Base-by-base conservation (phyloP, 208 protist genomes). In the Trichomonas vaginalis region DNA sequence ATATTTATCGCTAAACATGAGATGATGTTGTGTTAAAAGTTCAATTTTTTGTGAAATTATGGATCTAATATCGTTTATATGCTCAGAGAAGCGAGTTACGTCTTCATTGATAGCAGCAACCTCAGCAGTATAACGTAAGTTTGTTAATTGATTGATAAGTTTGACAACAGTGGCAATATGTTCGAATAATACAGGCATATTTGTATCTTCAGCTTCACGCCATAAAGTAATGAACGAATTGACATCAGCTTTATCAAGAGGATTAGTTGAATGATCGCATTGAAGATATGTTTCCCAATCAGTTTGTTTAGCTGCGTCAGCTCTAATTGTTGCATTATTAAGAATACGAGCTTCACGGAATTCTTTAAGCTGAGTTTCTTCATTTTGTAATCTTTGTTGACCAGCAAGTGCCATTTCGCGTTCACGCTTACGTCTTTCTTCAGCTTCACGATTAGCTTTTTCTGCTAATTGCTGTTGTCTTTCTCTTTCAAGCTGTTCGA, bases 1-100 rank as follows among this genome's bases (percentile, higher is more conserved):
- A 39, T 92, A 92, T 92, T 51, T 92, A 39, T 92, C 86, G 45
- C 86, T 92, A 39, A 92, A 92, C 17, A 92, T n/a, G 2, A 92
- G 37, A n/a, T 92, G 86, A 47, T 92, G 86, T 51, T 92, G 86
- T 1, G 86, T 92, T 17, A 92, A 6, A 35, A 51, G 45, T 21
- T 35, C 46, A 27, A 92, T 92, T 92, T 92, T 92, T 35, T 48
- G 42, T 17, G 23, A 32, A 92, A 92, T 92, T 48, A 92, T 39
- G 12, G 14, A 17, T 51, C 86, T 17, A 39, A 92, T 92, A 39
- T 92, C 86, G 2, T 4, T 42, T 17, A 92, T 92, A 56, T 48
- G 23, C 10, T 92, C 1, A 35, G 45, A 49, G 15, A 92, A 51
- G 35, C 45, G 4, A 15, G 42, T 32, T n/a, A 56, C 42, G 23